Evolutionary conservation across 257 asterid genomes (phyloP).

Genomic region (Jaltomata sinuosa): DNA sequence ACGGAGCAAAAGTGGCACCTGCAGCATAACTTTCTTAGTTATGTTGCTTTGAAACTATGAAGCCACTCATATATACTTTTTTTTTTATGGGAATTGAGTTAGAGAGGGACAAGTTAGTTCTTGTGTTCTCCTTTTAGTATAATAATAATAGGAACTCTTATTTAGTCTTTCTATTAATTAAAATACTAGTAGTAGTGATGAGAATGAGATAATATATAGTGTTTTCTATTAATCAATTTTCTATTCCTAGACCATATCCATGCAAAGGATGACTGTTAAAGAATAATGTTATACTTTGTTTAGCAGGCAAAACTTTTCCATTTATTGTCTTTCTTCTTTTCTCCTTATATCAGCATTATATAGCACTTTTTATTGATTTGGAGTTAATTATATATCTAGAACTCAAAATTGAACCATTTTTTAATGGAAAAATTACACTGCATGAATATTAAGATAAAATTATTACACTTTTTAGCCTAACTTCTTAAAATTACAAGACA

Average conservation of each 20-base stretch:
- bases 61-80: background rate
- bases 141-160: too few species aligned
- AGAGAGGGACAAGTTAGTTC: background rate
- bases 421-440: too few species aligned
- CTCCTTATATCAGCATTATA: background rate
- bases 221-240: background rate
- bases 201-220: background rate
- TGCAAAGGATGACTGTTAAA: background rate
- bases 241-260: background rate
- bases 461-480: too few species aligned
- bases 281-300: background rate
- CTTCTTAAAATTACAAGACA: too few species aligned
- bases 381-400: background rate
- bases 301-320: background rate
- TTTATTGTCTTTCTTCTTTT: background rate
- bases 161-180: background rate
- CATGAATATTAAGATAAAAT: too few species aligned
- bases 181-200: background rate
- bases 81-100: too few species aligned
- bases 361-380: background rate
- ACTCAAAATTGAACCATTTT: background rate
- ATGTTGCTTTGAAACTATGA: background rate
- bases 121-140: background rate
- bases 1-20: conserved; percentile 13
- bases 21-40: conserved; percentile 17